Evolutionary conservation across 2,329 filamentous ascomycete species (phyloP).

Genomic region (Trichoderma sp.): DNA sequence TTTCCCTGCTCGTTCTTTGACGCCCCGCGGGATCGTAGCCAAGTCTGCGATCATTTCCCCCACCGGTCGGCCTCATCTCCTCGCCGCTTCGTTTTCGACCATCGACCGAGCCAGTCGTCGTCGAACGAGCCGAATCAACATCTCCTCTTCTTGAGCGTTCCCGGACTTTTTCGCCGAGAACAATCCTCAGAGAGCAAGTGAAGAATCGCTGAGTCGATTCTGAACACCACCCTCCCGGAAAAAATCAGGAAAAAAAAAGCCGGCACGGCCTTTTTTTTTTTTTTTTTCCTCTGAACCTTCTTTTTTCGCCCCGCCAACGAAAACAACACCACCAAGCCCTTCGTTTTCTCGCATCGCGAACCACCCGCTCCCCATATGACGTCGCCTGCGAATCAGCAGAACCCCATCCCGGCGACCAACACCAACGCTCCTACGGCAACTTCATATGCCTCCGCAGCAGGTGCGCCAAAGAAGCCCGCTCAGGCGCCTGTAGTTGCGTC

Average conservation of each 20-base stretch:
- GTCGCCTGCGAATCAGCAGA: conserved; percentile 61
- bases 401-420: conserved; percentile 60
- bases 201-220: conserved; percentile 14
- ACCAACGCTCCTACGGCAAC: conserved; percentile 60
- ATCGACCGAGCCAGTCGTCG: not conserved
- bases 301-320: conserved; percentile 32
- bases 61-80: conserved; percentile 30
- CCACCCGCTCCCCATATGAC: conserved; percentile 56
- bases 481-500: conserved; percentile 64
- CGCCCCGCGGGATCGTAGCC: conserved; percentile 41
- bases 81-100: conserved; percentile 28
- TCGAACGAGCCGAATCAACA: conserved; percentile 14
- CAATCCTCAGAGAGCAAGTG: conserved; percentile 11
- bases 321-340: conserved; percentile 6
- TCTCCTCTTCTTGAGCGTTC: not conserved
- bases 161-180: not conserved
- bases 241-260: not conserved
- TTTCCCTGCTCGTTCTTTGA: conserved; percentile 36
- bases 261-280: conserved; percentile 14
- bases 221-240: not conserved
- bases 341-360: conserved; percentile 38
- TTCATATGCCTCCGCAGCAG: conserved; percentile 70
- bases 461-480: conserved; percentile 65
- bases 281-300: conserved; percentile 32
- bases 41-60: conserved; percentile 33